Percentiles rank a stretch among this genome's conserved stretches.
Conservation (phyloP, 768 basidiomycete species). For the Boletus rubroflammeus region DNA sequence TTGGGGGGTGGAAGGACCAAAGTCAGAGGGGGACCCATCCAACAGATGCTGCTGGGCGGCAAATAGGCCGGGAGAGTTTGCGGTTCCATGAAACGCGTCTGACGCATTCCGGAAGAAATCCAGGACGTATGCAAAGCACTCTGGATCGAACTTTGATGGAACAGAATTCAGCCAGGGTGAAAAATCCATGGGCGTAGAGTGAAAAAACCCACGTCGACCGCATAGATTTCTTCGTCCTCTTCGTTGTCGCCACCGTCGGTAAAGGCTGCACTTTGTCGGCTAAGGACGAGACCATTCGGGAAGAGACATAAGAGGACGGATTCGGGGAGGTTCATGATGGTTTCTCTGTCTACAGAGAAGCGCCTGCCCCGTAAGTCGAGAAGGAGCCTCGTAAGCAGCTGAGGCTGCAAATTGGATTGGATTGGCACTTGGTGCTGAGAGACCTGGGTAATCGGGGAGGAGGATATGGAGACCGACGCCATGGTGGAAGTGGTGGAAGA, state of each 20-base stretch:
- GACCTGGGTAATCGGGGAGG: slow-evolving; percentile 55
- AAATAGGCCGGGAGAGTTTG: slow-evolving; percentile 66
- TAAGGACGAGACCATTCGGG: slow-evolving; percentile 94
- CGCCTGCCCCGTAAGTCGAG: slow-evolving; percentile 89
- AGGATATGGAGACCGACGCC: slow-evolving; percentile 42
- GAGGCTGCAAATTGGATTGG: slow-evolving; percentile 74
- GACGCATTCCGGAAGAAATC: slow-evolving; percentile 88
- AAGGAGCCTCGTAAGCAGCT: slow-evolving; percentile 82
- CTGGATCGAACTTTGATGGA: slow-evolving; percentile 81
- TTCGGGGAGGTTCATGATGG: slow-evolving; percentile 97
- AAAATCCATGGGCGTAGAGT: not conserved
- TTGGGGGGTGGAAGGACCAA: slow-evolving; percentile 63
- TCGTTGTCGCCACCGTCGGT: slow-evolving; percentile 71
- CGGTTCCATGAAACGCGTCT: slow-evolving; percentile 88
- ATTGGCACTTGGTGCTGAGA: slow-evolving; percentile 52
- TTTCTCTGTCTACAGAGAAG: slow-evolving; percentile 95
- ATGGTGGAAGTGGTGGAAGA: slow-evolving; percentile 26
- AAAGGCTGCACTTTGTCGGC: slow-evolving; percentile 74
- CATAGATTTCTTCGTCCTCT: slow-evolving; percentile 90
- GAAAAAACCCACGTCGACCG: slow-evolving; percentile 79
- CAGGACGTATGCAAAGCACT: slow-evolving; percentile 92
- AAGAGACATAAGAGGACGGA: slow-evolving; percentile 94
- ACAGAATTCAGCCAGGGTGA: not conserved
- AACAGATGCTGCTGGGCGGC: slow-evolving; percentile 75
- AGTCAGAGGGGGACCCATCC: slow-evolving; percentile 58